These are phyloP conservation scores for Suillus occidentalis DNA, from an alignment of 768 basidiomycete species.

Conservation along the genomic window DNA sequence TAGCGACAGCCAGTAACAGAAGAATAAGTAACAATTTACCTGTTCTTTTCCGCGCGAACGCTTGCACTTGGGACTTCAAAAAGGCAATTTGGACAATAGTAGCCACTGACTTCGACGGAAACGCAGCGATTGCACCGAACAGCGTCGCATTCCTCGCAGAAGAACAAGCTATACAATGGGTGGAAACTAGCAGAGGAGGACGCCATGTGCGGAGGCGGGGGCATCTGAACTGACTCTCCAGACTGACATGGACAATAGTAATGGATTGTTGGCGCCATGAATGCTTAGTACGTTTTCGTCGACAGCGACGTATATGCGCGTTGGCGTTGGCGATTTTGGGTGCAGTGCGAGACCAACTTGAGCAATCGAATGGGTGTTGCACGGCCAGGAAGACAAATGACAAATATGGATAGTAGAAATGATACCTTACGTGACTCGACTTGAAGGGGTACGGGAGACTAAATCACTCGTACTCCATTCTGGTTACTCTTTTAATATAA, in stretches of 20 bases:
- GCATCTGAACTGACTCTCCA: slow-evolving; percentile 37
- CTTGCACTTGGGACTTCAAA: slow-evolving; percentile 99
- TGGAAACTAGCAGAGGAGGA: slow-evolving; percentile 85
- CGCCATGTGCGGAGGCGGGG: slow-evolving; percentile 72
- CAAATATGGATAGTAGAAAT: no score
- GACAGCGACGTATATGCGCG: neutral
- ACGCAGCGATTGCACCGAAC: slow-evolving; percentile 93
- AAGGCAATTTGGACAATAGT: slow-evolving; percentile 97
- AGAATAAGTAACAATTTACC: slow-evolving; percentile 46
- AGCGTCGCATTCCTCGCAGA: slow-evolving; percentile 98
- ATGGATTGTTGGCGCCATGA: slow-evolving; percentile 45
- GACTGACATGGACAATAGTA: slow-evolving; percentile 81
- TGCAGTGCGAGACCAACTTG: neutral
- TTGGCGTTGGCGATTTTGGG: neutral
- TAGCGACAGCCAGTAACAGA: slow-evolving; percentile 1
- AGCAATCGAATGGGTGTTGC: neutral
- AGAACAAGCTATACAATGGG: slow-evolving; percentile 82
- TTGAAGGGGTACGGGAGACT: neutral
- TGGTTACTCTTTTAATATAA: neutral
- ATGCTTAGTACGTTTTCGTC: neutral
- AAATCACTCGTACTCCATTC: neutral
- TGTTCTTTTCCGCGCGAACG: slow-evolving; percentile 96
- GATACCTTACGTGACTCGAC: no score
- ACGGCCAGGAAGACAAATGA: no score
- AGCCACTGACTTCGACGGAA: slow-evolving; percentile 90